Evolutionary conservation across 2,329 filamentous ascomycete genomes (phyloP), one percentile per base, ranked within the genome.

Genomic region (Xylaria sp.): DNA sequence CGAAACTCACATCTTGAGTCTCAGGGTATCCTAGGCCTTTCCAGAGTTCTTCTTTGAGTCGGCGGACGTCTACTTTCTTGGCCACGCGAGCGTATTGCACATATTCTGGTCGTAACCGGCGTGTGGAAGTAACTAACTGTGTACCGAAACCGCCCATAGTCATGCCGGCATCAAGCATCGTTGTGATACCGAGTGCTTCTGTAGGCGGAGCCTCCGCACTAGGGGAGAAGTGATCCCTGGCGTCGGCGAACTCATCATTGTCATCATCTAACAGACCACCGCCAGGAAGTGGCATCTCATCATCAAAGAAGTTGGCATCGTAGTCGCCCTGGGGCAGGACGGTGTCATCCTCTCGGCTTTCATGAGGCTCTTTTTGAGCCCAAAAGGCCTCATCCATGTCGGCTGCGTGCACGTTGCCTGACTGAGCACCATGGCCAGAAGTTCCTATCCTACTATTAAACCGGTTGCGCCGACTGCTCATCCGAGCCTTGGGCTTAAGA

Each of bases 281-380:
- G 11, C 87, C 89, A 1, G 87, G 83, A 73, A 93, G 87, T 1
- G 90, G 89, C 70, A 94, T 82, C 1, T 87, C 90, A 73, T 95
- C 92, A 75, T 98, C 96, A 83, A 98, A 99, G 86, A 98, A 99
- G 79, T 98, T 92, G 66, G 96, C 95, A 77, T 98, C 94, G 79
- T 98, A 99, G 76, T 96, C 90, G 67, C 94, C 94, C 72, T 88
- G 84, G 2, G 86, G 85, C 42, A 86, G 78, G 1, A 81, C 85
- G 2, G 83, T 88, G 27, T 90, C 89, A 47, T 90, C 89, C 56
- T 74, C 69, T 50, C 77, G 77, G 63, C 69, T 75, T 38, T 80
- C 78, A 73, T 76, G 77, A 58, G 81, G 86, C 71, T 81, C 89
- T 77, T 87, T 92, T 80, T 86, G 89, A 5, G 96, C 96, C 94